Conservation (phyloP, 2,329 filamentous ascomycete genomes). For the Apiospora saccharicola region DNA sequence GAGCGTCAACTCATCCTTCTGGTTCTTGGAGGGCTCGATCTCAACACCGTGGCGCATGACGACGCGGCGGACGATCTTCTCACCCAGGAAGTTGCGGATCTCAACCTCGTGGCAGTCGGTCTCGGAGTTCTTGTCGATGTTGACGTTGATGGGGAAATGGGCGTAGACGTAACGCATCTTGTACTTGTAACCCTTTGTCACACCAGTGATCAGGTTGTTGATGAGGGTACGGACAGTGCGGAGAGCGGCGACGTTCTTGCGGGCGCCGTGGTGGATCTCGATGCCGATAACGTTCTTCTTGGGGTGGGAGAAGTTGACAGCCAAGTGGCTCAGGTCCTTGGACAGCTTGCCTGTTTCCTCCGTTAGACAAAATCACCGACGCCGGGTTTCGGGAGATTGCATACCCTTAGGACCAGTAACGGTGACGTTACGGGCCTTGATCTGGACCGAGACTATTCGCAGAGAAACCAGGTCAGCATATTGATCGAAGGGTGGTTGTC, state of each 20-base stretch:
- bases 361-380: slow-evolving; percentile 39
- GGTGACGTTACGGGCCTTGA: slow-evolving; percentile 95
- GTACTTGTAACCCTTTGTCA: slow-evolving; percentile 99
- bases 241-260: slow-evolving; percentile 98
- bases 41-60: slow-evolving; percentile 90
- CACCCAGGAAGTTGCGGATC: slow-evolving; percentile 99
- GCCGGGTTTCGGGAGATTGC: slow-evolving; percentile 38
- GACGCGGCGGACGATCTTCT: slow-evolving; percentile 98
- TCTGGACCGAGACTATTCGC: slow-evolving; percentile 88
- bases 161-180: slow-evolving; percentile 99
- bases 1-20: slow-evolving; percentile 98
- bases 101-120: slow-evolving; percentile 89
- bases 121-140: slow-evolving; percentile 95
- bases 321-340: slow-evolving; percentile 96
- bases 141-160: slow-evolving; percentile 99
- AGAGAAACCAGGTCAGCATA: slow-evolving; percentile 46
- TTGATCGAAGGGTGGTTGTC: background rate
- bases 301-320: slow-evolving; percentile 92
- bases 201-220: slow-evolving; percentile 98
- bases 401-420: slow-evolving; percentile 95
- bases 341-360: slow-evolving; percentile 79
- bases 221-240: slow-evolving; percentile 97
- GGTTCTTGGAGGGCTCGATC: slow-evolving; percentile 85
- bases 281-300: slow-evolving; percentile 90
- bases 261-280: slow-evolving; percentile 96